These are phyloP conservation scores for Fusarium newnesense DNA, from an alignment of 2,329 filamentous ascomycete genomes.

Conservation along the genomic window DNA sequence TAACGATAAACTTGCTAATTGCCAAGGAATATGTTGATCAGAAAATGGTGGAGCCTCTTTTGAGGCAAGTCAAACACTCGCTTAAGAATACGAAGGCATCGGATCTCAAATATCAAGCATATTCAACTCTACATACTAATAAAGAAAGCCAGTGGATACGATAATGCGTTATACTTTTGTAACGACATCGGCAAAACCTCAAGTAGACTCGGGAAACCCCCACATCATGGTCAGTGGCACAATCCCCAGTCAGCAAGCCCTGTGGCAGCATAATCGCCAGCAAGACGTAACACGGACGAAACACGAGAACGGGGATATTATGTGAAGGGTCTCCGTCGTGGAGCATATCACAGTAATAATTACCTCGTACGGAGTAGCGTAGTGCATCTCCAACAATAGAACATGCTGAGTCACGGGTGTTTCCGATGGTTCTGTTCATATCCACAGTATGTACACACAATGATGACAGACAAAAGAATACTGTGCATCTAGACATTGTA, in stretches of 20 bases:
- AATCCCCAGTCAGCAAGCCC: neutral
- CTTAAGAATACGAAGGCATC: slow-evolving; percentile 6
- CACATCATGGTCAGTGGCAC: slow-evolving; percentile 10
- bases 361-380: neutral
- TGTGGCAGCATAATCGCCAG: neutral
- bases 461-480: neutral
- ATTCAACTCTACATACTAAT: neutral
- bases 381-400: slow-evolving; percentile 8
- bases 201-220: slow-evolving; percentile 2
- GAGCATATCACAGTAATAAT: neutral
- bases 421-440: neutral
- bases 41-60: neutral
- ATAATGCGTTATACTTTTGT: neutral
- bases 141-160: slow-evolving; percentile 9
- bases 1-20: slow-evolving; percentile 1
- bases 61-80: neutral
- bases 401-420: neutral
- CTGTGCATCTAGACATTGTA: neutral
- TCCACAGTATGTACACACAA: neutral
- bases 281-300: slow-evolving; percentile 34
- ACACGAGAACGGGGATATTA: slow-evolving; percentile 23
- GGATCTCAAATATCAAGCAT: slow-evolving; percentile 4
- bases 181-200: slow-evolving; percentile 1
- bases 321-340: slow-evolving; percentile 8
- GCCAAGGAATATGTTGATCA: slow-evolving; percentile 6